Evolutionary conservation across 2,329 filamentous ascomycete species (phyloP), one percentile per base, ranked within the genome.

Genomic region (Aspergillus clavatus): DNA sequence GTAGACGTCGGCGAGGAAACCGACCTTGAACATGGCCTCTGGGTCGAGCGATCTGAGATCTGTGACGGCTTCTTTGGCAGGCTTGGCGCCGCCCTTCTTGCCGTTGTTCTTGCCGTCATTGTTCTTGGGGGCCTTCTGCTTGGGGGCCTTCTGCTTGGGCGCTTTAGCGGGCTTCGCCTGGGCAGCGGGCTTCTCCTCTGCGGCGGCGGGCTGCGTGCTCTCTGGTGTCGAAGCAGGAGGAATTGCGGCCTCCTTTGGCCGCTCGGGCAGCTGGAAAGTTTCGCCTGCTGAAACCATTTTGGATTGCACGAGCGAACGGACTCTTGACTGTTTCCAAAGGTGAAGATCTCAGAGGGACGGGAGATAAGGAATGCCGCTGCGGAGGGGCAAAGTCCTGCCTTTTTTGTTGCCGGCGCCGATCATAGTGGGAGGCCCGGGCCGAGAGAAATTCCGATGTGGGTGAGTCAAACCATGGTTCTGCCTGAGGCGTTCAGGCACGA

Each of bases 21-120:
- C 87, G 60, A 82, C 78, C 70, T 87, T 87, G 74, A 90, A 91
- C 79, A 90, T 89, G 53, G 78, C 74, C 51, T 87, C 77, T 0
- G 72, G 71, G 38, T 75, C 72, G 38, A 55, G 42, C n/a, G 47
- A 42, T 63, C 42, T 41, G 54, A 48, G 46, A 21, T 35, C 31
- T 3, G 65, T 47, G 74, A 73, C 18, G 66, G 61, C 62, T 41
- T 72, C 69, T 48, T 64, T 69, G 49, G 58, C 52, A 3, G 55
- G 51, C 19, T 61, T 64, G 6, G 56, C 59, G 2, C 42, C 48
- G 37, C 39, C 40, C 33, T 42, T 42, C 38, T 55, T 55, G 26
- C 40, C 19, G 40, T 54, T 52, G 42, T 60, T 59, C 29, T 60
- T 61, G 29, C 63, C 60, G 43, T 56, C 61, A 10, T 16, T 8